Conservation (phyloP, 768 basidiomycete genomes). For the Boletus speciosus region DNA sequence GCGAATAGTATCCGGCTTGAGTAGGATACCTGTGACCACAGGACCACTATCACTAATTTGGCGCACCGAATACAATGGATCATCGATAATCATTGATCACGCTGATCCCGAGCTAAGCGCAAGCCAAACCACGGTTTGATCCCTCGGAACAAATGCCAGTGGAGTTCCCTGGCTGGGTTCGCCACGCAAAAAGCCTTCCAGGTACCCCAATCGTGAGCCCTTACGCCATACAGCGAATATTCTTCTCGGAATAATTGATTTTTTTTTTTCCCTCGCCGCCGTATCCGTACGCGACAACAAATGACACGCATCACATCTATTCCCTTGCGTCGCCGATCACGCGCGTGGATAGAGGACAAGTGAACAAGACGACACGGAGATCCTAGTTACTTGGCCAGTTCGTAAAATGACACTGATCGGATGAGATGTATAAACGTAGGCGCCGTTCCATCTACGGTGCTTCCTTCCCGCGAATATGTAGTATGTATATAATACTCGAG, state of each 20-base stretch:
- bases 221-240: conserved; percentile 14
- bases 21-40: background rate
- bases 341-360: conserved; percentile 1
- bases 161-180: background rate
- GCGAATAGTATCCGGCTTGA: background rate
- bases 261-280: conserved; percentile 14
- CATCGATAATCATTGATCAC: background rate
- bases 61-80: background rate
- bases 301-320: background rate
- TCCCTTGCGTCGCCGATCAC: background rate
- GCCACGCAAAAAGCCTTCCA: conserved; percentile 4
- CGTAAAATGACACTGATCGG: background rate
- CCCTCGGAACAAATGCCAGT: background rate
- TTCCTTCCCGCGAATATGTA: conserved; percentile 21
- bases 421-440: background rate
- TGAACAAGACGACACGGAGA: conserved; percentile 4
- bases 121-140: background rate
- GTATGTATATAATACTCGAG: background rate
- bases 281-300: background rate
- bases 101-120: background rate
- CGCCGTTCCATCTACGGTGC: background rate
- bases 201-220: conserved; percentile 9
- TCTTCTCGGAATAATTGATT: background rate
- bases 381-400: background rate
- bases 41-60: background rate